Evolutionary conservation across 441 rosid genomes (phyloP), one percentile per base, ranked within the genome.

Genomic region (Erodium moschatum): DNA sequence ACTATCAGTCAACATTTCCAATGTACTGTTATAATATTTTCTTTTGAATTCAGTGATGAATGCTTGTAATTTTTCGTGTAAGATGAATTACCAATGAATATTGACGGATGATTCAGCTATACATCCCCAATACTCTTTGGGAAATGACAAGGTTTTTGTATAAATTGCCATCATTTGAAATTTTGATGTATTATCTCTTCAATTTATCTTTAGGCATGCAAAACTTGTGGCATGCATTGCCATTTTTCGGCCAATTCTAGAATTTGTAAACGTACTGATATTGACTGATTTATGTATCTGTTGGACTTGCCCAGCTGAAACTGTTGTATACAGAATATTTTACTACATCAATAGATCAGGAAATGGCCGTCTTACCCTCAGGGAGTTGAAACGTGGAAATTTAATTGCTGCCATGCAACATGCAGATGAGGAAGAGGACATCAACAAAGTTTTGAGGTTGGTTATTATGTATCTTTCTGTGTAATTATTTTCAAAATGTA

Each of bases 361-460:
- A 68, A 87, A 84, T 85, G 97, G 97, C 67, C 94, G 81, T 70
- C 81, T 94, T 70, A 82, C 91, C 46, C 87, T 89, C 70, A 87
- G 89, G 85, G 98, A 94, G 85, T 85, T 94, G 65, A 91, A 81
- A 79, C 89, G 89, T 44, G 97, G 97, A 76, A 87, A 94, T 77
- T 79, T 94, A 76, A 81, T 91, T 64, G 92, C 84, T 76, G 97
- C 97, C 65, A 86, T 91, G 92, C 87, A 68, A 62, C 89, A 91
- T 79, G 97, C 90, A 48, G 97, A 94, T 65, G 96, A 91, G 77
- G 98, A 94, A 85, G 98, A 94, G 76, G 98, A 94, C 78, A 94
- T 94, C 73, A 94, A 94, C 85, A 94, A 94, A 85, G 96, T 94
- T 70, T 79, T 94, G 82, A 94, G 97, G 98, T 94, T 74, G 75